Percentiles rank a stretch among this genome's conserved stretches.
Evolutionary conservation across 2,329 filamentous ascomycete genomes (phyloP).

Genomic region (Epichloe sylvatica): DNA sequence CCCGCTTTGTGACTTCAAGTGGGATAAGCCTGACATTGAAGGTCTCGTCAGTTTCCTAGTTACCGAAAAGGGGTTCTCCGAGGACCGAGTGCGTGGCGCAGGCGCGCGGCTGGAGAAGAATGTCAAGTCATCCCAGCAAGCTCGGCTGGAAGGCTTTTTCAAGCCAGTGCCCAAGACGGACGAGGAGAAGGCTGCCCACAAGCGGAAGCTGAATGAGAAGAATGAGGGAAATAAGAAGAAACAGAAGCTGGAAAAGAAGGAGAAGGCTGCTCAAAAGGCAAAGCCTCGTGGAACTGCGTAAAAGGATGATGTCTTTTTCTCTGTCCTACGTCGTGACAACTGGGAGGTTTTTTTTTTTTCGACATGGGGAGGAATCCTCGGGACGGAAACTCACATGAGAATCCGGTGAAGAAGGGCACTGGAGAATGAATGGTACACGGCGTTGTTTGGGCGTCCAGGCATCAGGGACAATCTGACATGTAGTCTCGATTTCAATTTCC

Average conservation of each 20-base stretch:
- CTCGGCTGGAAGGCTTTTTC: slow-evolving; percentile 90
- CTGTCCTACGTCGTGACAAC: background rate
- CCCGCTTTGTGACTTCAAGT: slow-evolving; percentile 89
- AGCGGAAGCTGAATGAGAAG: slow-evolving; percentile 90
- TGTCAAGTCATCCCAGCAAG: slow-evolving; percentile 80
- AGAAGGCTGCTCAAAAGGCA: slow-evolving; percentile 80
- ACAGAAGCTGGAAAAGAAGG: slow-evolving; percentile 84
- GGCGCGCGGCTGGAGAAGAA: slow-evolving; percentile 76
- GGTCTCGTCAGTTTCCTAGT: slow-evolving; percentile 83
- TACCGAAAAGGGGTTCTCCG: slow-evolving; percentile 89
- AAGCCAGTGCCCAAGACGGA: slow-evolving; percentile 82
- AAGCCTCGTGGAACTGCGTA: slow-evolving; percentile 59
- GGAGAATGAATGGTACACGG: too few relatives aligned
- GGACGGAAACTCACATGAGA: too few relatives aligned
- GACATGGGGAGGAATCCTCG: too few relatives aligned
- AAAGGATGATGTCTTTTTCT: background rate
- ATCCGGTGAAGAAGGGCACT: too few relatives aligned
- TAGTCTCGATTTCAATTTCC: too few relatives aligned
- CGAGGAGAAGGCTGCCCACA: slow-evolving; percentile 68
- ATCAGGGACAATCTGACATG: too few relatives aligned
- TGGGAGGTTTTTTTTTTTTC: too few relatives aligned
- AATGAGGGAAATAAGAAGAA: slow-evolving; percentile 90
- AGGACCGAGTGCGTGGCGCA: slow-evolving; percentile 74
- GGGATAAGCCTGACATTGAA: slow-evolving; percentile 85
- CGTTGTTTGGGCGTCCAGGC: too few relatives aligned